Evolutionary conservation across 768 basidiomycete genomes (phyloP).

Genomic region (Paxillus involutus): DNA sequence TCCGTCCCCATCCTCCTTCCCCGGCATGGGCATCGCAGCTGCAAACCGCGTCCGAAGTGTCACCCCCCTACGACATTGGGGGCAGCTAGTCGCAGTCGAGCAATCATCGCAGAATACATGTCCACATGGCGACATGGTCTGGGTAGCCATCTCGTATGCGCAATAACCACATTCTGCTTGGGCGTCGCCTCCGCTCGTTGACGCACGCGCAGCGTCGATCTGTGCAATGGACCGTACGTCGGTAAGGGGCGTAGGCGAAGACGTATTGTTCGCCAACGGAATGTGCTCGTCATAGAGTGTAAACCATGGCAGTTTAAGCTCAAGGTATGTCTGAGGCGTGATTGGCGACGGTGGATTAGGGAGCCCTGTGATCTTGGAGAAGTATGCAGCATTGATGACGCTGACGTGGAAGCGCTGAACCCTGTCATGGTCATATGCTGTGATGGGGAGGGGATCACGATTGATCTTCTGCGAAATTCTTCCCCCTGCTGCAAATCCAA

Average conservation of each 20-base stretch:
- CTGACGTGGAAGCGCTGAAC: constrained; percentile 11
- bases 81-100: too few relatives aligned
- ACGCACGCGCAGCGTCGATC: not conserved
- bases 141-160: too few relatives aligned
- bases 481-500: constrained; percentile 11
- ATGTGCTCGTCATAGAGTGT: constrained; percentile 19
- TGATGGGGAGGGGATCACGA: constrained; percentile 11
- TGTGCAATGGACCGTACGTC: not conserved
- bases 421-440: constrained; percentile 14
- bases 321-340: constrained; percentile 10
- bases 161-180: not conserved
- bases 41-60: too few relatives aligned
- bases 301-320: constrained; percentile 15
- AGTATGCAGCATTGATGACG: constrained; percentile 14
- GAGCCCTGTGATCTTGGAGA: constrained; percentile 13
- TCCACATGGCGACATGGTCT: too few relatives aligned
- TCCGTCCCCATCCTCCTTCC: too few relatives aligned
- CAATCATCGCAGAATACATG: too few relatives aligned
- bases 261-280: constrained; percentile 12
- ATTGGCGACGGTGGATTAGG: constrained; percentile 15
- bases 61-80: too few relatives aligned
- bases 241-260: not conserved
- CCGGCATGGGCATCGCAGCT: too few relatives aligned
- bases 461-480: constrained; percentile 23
- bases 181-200: not conserved